These are phyloP conservation scores for Capsella rubella DNA, from an alignment of 441 rosid genomes.

Conservation along the genomic window DNA sequence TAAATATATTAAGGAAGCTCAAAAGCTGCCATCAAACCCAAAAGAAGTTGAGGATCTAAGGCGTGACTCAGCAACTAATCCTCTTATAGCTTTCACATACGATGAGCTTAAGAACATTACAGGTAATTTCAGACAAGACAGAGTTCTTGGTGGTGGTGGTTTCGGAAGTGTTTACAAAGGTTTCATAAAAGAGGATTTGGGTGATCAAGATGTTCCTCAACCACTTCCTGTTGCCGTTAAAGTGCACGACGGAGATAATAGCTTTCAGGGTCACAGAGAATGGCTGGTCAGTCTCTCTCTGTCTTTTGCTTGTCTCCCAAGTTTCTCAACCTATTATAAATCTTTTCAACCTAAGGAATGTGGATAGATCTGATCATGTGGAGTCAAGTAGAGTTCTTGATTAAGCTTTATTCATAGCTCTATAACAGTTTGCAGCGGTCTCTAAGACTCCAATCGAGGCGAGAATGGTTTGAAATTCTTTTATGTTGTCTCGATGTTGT, in stretches of 20 bases:
- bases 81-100: constrained; percentile 81
- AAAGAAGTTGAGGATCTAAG: constrained; percentile 95
- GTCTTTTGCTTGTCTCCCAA: constrained; percentile 24
- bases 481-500: constrained; percentile 27
- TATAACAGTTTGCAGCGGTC: neutral
- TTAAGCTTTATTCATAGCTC: neutral
- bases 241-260: constrained; percentile 92
- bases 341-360: neutral
- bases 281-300: constrained; percentile 77
- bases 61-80: constrained; percentile 78
- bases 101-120: constrained; percentile 81
- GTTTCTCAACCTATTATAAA: constrained; percentile 2
- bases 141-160: constrained; percentile 93
- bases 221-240: constrained; percentile 90
- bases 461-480: constrained; percentile 1
- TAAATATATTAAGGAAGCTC: constrained; percentile 50
- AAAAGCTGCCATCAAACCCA: constrained; percentile 87
- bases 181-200: constrained; percentile 62
- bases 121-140: constrained; percentile 82
- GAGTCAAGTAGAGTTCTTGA: neutral
- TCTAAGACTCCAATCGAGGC: neutral
- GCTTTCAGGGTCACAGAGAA: constrained; percentile 94
- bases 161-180: constrained; percentile 97
- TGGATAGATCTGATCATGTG: neutral
- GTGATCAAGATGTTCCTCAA: constrained; percentile 59